Conservation (phyloP, 345 rosid genomes). For the Lagerstroemia speciosa region DNA sequence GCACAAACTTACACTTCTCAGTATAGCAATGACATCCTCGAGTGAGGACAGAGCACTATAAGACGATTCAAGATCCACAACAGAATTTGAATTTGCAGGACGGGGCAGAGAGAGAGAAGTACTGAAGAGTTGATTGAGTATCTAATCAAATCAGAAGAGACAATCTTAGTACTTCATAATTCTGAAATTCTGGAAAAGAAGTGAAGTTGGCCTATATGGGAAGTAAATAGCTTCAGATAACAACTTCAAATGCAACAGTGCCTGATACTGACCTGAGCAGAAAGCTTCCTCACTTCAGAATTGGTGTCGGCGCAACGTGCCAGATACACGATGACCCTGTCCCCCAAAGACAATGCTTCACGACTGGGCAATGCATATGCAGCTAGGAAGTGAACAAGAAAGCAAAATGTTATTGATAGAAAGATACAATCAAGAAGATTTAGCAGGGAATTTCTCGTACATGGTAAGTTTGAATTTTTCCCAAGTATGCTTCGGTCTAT, state of each 20-base stretch:
- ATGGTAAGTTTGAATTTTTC: constrained; percentile 71
- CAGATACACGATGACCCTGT: constrained; percentile 81
- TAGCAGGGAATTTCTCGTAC: constrained; percentile 30
- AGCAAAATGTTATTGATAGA: constrained; percentile 11
- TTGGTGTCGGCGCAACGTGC: constrained; percentile 94
- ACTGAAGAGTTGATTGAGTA: constrained; percentile 90
- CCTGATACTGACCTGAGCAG: constrained; percentile 62
- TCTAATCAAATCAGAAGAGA: constrained; percentile 10
- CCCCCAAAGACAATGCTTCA: constrained; percentile 85
- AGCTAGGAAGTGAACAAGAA: constrained; percentile 37
- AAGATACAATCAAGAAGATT: background rate
- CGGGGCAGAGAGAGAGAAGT: constrained; percentile 87
- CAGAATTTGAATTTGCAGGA: constrained; percentile 39
- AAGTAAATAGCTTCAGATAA: background rate
- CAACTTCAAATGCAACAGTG: constrained; percentile 1
- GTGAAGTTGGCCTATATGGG: background rate
- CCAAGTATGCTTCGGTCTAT: constrained; percentile 57
- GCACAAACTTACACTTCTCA: constrained; percentile 60
- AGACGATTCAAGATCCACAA: constrained; percentile 54
- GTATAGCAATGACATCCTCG: constrained; percentile 91
- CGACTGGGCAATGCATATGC: constrained; percentile 90
- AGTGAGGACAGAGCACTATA: constrained; percentile 81
- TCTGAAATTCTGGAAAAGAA: constrained; percentile 20
- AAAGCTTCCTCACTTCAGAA: constrained; percentile 86
- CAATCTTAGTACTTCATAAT: background rate